phyloP scores from a whole-genome alignment of 208 protist genomes.

The Giardia muris region DNA sequence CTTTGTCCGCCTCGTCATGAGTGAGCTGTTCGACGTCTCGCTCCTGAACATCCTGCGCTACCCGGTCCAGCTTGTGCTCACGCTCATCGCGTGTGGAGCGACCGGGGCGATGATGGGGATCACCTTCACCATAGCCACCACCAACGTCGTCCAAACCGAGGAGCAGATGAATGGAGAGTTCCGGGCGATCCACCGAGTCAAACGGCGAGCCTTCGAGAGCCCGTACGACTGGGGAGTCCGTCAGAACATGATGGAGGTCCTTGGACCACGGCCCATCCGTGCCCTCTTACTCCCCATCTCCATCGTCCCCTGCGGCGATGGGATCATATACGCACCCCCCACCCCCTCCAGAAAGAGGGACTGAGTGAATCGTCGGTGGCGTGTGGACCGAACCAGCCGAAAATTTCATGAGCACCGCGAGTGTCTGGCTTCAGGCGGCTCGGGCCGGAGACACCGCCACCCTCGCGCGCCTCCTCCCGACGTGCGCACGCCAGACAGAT shows the following conservation, averaged over 20 bases:
- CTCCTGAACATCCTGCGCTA: background rate
- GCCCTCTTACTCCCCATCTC: background rate
- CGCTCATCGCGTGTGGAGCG: background rate
- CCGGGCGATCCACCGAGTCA: background rate
- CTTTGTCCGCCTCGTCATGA: background rate
- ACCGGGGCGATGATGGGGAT: background rate
- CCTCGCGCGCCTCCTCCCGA: background rate
- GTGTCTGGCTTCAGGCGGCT: background rate
- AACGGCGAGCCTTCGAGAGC: background rate
- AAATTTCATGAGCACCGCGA: too few species aligned
- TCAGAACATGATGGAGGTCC: background rate
- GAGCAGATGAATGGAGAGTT: background rate
- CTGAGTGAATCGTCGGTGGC: too few species aligned
- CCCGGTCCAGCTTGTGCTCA: background rate
- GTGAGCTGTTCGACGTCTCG: background rate
- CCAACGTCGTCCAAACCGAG: background rate
- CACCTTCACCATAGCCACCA: background rate
- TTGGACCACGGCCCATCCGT: background rate
- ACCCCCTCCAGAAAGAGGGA: too few species aligned
- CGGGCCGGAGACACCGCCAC: background rate
- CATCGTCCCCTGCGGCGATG: background rate
- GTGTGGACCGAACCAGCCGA: too few species aligned
- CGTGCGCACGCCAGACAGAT: background rate
- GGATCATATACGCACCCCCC: background rate
- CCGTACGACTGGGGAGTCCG: background rate